phyloP scores from a whole-genome alignment of 371 early-diverging fungal species.

The Gilbertella persicaria region DNA sequence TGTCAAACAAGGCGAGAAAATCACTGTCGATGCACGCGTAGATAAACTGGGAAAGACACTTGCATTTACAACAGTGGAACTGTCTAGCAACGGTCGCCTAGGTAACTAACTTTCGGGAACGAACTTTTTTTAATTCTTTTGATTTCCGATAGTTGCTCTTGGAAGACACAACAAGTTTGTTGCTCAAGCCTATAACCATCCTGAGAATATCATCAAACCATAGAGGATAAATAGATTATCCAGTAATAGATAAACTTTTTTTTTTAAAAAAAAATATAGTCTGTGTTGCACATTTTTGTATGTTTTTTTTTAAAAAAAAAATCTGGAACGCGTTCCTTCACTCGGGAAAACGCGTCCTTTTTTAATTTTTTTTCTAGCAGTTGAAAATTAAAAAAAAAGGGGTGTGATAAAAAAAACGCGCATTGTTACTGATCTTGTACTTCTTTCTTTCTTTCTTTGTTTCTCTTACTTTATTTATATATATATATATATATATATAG shows the following conservation, averaged over 20 bases:
- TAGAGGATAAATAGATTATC: background rate
- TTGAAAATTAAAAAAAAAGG: background rate
- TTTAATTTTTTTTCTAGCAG: background rate
- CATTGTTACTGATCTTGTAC: background rate
- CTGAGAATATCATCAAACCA: conserved; percentile 32
- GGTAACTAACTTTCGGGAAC: conserved; percentile 22
- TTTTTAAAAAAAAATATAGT: background rate
- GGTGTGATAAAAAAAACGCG: background rate
- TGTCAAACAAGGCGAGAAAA: conserved; percentile 54
- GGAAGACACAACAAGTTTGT: conserved; percentile 71
- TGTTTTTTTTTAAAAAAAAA: background rate
- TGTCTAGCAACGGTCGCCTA: conserved; percentile 44
- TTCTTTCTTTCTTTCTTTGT: background rate
- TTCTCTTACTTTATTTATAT: background rate
- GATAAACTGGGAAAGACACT: conserved; percentile 65
- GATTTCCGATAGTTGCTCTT: conserved; percentile 46
- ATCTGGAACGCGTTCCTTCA: conserved; percentile 2
- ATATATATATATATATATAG: background rate
- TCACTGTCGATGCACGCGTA: conserved; percentile 54
- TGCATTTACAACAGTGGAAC: conserved; percentile 60
- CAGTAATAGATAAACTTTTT: background rate
- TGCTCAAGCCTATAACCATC: conserved; percentile 47
- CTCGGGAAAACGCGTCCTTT: conserved; percentile 3
- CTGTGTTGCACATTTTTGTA: background rate
- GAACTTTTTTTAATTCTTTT: background rate